Evolutionary conservation across 345 rosid genomes (phyloP), one percentile per base, ranked within the genome.

Genomic region (Hibiscus mutabilis): DNA sequence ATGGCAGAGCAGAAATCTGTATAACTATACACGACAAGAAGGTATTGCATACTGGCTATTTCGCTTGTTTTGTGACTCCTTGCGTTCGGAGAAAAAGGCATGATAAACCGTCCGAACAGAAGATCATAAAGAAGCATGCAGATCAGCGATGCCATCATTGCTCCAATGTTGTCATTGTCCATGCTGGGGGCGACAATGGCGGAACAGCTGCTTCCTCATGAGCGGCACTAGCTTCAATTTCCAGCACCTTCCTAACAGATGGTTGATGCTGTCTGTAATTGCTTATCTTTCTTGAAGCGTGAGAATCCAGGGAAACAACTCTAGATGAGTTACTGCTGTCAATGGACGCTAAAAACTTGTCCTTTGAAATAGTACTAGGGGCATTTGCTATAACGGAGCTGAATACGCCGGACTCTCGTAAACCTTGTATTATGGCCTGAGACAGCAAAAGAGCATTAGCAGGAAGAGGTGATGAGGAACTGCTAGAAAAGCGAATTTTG

Each of bases 361-460:
- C 85, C 77, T 74, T 85, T 33, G 93, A 82, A 58, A 86, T 79
- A 67, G 84, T 84, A 42, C 82, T 64, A 19, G 83, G 83, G 60
- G 88, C 88, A 22, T 87, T 82, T 66, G 86, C 84, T 52, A 94
- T 83, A 37, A 88, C 78, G 7, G 89, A 82, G 87, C 84, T 87
- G 82, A 94, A 92, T 53, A 90, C 83, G 16, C 96, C 99, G 19
- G 99, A 84, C 72, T 92, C 97, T 76, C 91, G 79, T 46, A 94
- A 84, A 40, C 91, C 97, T 82, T 90, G 97, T 57, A 94, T 79
- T 53, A 92, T 82, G 49, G 80, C 91, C 98, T 94, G 89, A n/a
- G 29, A 68, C 51, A 52, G 46, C 62, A 73, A 12, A 22, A 49
- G 33, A 27, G 29, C 44, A 11, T 60, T 21, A 3, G 57, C 1